Percentiles rank a stretch among this genome's conserved stretches.
Evolutionary conservation across 192 early-diverging fungal species (phyloP).

Genomic region (Backusella australiensis): DNA sequence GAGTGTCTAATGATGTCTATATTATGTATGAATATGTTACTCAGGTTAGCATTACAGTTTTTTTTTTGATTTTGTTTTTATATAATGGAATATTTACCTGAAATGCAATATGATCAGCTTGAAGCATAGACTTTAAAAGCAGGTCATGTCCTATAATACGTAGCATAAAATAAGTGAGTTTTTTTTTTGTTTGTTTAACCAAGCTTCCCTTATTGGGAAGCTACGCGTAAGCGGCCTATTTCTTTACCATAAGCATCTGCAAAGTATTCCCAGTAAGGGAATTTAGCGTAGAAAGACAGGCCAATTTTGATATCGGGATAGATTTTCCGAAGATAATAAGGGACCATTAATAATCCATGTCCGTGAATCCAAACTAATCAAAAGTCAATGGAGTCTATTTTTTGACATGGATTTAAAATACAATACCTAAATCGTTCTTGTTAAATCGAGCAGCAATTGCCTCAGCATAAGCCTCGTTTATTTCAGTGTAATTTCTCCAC

Average conservation of each 20-base stretch:
- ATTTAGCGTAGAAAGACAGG: neutral
- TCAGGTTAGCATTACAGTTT: neutral
- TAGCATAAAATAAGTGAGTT: neutral
- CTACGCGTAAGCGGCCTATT: neutral
- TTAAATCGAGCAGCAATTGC: neutral
- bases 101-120: neutral
- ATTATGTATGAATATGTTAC: neutral
- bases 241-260: neutral
- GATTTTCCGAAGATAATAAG: conserved; percentile 8
- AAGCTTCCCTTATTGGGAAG: neutral
- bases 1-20: conserved; percentile 2
- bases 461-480: neutral
- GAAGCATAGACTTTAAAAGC: neutral
- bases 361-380: conserved; percentile 9
- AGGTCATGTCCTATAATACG: neutral
- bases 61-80: neutral
- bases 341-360: conserved; percentile 1
- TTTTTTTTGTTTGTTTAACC: neutral
- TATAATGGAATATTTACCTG: neutral
- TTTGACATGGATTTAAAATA: neutral
- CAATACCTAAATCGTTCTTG: neutral
- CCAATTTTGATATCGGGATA: conserved; percentile 4
- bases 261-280: neutral
- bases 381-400: conserved; percentile 3
- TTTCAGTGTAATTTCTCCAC: neutral